Conservation (phyloP, 2,329 filamentous ascomycete species). For the Colletotrichum graminicola region DNA sequence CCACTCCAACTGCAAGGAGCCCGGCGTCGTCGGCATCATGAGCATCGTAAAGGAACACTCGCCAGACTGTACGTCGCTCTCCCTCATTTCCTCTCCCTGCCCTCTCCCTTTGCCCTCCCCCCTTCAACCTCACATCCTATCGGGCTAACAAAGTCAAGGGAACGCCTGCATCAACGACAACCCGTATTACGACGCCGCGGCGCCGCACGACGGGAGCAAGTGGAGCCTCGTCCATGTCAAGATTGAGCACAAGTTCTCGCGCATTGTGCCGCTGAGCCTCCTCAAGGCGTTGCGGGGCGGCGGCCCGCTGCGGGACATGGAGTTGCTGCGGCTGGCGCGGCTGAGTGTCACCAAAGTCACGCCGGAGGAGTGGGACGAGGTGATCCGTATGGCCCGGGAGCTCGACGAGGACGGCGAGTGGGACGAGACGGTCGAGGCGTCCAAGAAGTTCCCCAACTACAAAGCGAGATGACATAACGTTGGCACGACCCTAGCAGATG, state of each 20-base stretch:
- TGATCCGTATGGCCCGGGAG: conserved; percentile 38
- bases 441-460: conserved; percentile 39
- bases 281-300: conserved; percentile 77
- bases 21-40: conserved; percentile 89
- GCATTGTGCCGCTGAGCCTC: conserved; percentile 72
- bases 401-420: conserved; percentile 35
- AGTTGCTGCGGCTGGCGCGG: conserved; percentile 84
- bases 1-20: conserved; percentile 91
- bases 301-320: conserved; percentile 74
- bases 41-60: conserved; percentile 88
- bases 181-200: conserved; percentile 87
- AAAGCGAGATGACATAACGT: background rate
- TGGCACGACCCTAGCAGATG: background rate
- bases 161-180: conserved; percentile 56
- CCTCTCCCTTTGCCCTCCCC: background rate
- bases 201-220: conserved; percentile 64
- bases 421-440: conserved; percentile 33
- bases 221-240: conserved; percentile 93
- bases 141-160: conserved; percentile 22
- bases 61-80: conserved; percentile 73
- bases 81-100: too few relatives aligned
- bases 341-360: conserved; percentile 65
- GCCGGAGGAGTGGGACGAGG: conserved; percentile 69
- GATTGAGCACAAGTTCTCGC: conserved; percentile 84
- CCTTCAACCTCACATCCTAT: background rate